Evolutionary conservation across 2,329 filamentous ascomycete genomes (phyloP), one percentile per base, ranked within the genome.

Genomic region (Aspergillus versicolor): DNA sequence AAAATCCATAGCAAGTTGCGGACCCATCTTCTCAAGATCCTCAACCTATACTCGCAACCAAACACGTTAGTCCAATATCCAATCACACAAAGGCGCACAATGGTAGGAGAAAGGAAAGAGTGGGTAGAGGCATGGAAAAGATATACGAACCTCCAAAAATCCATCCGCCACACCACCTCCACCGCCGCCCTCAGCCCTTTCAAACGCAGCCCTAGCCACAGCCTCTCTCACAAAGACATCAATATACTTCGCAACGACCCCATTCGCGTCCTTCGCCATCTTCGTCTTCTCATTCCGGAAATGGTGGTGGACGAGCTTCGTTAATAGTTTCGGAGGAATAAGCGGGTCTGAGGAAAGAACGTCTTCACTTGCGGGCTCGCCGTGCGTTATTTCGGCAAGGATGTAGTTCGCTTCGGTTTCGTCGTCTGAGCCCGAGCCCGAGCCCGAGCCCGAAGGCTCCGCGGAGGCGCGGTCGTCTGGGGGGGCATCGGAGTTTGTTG

Each of bases 181-280:
- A 38, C 60, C 67, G 11, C 59, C 58, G 30, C 73, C 72, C 73
- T 80, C 75, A 41, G 72, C 79, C 69, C 88, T 87, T 78, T 91
- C 89, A 57, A 86, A 85, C 9, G 87, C 84, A 40, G 90, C 87
- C 68, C 93, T 78, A 15, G 91, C 91, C 70, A 97, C 86, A 1
- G 91, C 91, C 77, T 97, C 93, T 60, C 89, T 83, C 52, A 96
- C 89, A 75, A 97, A 97, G 0, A 93, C 85, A 73, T 97, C 91
- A 74, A 97, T 83, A 71, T 97, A 97, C 75, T 88, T 91, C 13
- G 86, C 88, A 57, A 92, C 83, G 1, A 92, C 84, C 6, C 79
- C 82, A 70, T 92, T 90, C 4, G 91, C 91, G 67, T 92, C 89
- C 65, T 85, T 87, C 7, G 87, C 87, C 62, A 96, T 86, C 63